Evolutionary conservation across 495 filamentous ascomycete genomes (phyloP).

Genomic region (Podospora appendiculata): DNA sequence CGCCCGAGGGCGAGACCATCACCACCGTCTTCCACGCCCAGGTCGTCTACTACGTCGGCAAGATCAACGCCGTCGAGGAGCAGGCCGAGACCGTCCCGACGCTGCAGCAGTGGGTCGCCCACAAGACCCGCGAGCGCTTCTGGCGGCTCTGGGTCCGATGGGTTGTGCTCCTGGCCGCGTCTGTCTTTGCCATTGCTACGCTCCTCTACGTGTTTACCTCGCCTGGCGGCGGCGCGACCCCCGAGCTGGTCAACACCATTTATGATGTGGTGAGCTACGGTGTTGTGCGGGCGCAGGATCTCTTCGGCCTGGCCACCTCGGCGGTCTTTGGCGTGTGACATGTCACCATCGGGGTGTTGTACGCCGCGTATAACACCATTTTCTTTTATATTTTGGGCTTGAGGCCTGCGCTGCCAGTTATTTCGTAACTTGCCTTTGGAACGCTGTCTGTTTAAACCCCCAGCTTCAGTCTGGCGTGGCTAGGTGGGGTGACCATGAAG

Average conservation of each 20-base stretch:
- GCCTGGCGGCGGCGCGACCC: neutral
- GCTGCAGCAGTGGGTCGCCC: slow-evolving; percentile 1
- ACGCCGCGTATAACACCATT: no score
- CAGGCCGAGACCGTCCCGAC: slow-evolving; percentile 5
- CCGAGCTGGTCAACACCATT: neutral
- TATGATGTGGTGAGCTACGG: neutral
- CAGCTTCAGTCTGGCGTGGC: no score
- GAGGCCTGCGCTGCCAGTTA: no score
- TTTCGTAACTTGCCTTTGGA: no score
- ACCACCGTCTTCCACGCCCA: slow-evolving; percentile 13
- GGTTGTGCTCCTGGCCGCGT: neutral
- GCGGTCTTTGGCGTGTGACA: no score
- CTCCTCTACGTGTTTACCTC: neutral
- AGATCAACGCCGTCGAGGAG: slow-evolving; percentile 1
- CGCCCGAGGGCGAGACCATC: slow-evolving; percentile 20
- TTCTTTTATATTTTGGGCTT: no score
- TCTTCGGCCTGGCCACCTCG: no score
- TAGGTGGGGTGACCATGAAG: no score
- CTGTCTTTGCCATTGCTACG: neutral
- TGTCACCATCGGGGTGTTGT: no score
- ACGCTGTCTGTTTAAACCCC: no score
- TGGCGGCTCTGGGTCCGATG: neutral
- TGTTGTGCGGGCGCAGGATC: neutral
- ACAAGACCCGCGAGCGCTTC: neutral
- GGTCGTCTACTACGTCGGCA: slow-evolving; percentile 29